Percentiles rank a stretch among this genome's conserved stretches.
Evolutionary conservation across 2,329 filamentous ascomycete species (phyloP).

Genomic region (Epichloe gansuensis): DNA sequence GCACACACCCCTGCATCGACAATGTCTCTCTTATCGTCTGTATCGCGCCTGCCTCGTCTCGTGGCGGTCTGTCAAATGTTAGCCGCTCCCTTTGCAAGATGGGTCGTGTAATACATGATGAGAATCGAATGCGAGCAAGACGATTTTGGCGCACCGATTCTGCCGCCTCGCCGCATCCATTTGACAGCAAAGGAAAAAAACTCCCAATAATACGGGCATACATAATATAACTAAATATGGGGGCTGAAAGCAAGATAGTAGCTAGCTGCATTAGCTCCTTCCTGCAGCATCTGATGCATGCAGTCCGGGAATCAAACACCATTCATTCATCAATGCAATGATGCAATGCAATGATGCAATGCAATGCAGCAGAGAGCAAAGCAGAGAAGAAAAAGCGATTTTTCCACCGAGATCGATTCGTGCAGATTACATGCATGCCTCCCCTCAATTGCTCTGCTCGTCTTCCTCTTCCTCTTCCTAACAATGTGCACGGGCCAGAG

Average conservation of each 20-base stretch:
- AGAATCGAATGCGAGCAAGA: not conserved
- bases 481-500: too few relatives aligned
- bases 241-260: not conserved
- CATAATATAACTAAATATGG: not conserved
- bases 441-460: too few relatives aligned
- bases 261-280: not conserved
- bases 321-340: not conserved
- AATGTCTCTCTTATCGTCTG: not conserved
- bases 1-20: not conserved
- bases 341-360: too few relatives aligned
- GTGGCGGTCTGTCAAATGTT: not conserved
- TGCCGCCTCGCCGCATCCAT: not conserved
- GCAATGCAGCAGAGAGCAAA: not conserved
- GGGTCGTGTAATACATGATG: too few relatives aligned
- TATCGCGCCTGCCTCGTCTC: not conserved
- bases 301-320: not conserved
- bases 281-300: not conserved
- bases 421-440: too few relatives aligned
- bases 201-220: too few relatives aligned
- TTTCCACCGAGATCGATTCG: too few relatives aligned
- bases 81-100: too few relatives aligned
- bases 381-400: not conserved
- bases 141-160: not conserved
- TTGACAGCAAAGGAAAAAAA: too few relatives aligned
- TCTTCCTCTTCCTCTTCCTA: too few relatives aligned